These are phyloP conservation scores for Sindora glabra DNA, from an alignment of 306 rosid species.

Conservation along the genomic window DNA sequence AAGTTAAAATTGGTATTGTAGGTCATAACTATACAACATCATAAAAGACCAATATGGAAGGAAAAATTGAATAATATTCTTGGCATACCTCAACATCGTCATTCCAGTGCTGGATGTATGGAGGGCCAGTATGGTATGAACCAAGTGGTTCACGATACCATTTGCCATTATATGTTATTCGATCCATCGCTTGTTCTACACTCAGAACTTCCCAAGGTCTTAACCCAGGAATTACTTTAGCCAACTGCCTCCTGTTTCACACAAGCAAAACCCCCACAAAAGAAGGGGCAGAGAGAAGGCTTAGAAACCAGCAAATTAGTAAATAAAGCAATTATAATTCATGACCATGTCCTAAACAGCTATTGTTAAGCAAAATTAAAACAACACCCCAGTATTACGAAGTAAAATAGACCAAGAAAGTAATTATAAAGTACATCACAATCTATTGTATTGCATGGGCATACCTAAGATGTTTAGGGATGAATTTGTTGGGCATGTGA, in stretches of 20 bases:
- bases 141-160: slow-evolving; percentile 89
- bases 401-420: not conserved
- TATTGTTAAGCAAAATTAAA: too few relatives aligned
- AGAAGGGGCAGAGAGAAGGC: not conserved
- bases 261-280: not conserved
- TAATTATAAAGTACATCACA: not conserved
- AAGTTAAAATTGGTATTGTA: slow-evolving; percentile 6
- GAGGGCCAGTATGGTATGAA: slow-evolving; percentile 70
- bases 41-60: not conserved
- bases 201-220: slow-evolving; percentile 98
- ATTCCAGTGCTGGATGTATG: slow-evolving; percentile 60
- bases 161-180: slow-evolving; percentile 57
- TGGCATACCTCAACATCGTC: slow-evolving; percentile 46
- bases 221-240: slow-evolving; percentile 64
- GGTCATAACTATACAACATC: not conserved
- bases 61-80: not conserved
- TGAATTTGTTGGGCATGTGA: slow-evolving; percentile 96
- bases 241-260: slow-evolving; percentile 45
- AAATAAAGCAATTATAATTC: not conserved
- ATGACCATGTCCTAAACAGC: too few relatives aligned
- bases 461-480: slow-evolving; percentile 82
- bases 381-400: not conserved
- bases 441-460: not conserved
- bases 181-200: slow-evolving; percentile 92
- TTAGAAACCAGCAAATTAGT: slow-evolving; percentile 8